Evolutionary conservation across 2,329 filamentous ascomycete species (phyloP), one percentile per base, ranked within the genome.

Genomic region (Fusarium sublunatum): DNA sequence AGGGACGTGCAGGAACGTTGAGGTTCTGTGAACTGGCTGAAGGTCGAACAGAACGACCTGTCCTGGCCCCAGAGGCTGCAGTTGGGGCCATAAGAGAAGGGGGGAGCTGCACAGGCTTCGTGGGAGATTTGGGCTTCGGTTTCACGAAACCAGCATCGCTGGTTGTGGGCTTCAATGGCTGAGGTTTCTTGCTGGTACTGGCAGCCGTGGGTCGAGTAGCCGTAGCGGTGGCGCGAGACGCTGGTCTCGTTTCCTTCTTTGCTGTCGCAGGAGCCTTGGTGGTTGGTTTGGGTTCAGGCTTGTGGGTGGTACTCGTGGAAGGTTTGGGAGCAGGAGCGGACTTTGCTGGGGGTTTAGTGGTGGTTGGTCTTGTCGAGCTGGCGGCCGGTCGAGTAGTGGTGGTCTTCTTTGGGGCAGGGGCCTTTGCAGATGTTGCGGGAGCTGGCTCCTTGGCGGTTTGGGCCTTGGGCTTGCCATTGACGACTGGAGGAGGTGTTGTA

Each of bases 61-160:
- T 79, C 74, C 88, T 91, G 12, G 87, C 88, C 13, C 84, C 85
- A 1, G 87, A 92, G 1, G 90, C 83, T 24, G 89, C 85, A 4
- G 90, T 93, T 29, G 88, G 89, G 6, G 88, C 87, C 24, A 83
- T 89, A 28, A 92, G 79, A 54, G 88, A 88, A 9, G 89, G 80
- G 8, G 90, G 87, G 1, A 92, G 79, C 53, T 85, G 86, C 47
- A 88, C 79, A 9, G 89, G 89, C 52, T 87, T 85, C 2, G 90
- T 92, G 3, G 88, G 88, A 10, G 90, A 91, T 74, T 86, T 88
- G 36, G 82, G 77, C 72, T 87, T 88, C 8, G 86, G 84, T 70
- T 88, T 88, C 26, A 81, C 77, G 58, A 83, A 83, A 3, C 76
- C 78, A 7, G 78, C 73, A 26, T 76, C 75, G n/a, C 72, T 71